A percentile compares a stretch with the other conserved stretches of the same genome.
Conservation (phyloP, 108 stramenopile species). For the Fragilaria crotonensis region DNA sequence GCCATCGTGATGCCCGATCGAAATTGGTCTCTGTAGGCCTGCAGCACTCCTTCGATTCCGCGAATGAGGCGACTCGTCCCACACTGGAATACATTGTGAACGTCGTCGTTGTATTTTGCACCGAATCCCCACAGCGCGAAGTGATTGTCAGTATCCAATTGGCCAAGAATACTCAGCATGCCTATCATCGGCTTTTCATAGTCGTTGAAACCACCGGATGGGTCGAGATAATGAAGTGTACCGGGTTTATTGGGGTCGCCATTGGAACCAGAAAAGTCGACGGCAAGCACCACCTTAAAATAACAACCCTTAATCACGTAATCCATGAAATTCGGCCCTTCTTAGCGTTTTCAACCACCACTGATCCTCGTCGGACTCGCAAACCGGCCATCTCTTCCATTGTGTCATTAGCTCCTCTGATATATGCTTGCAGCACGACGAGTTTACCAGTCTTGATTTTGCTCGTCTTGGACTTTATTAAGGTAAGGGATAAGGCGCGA, state of each 20-base stretch:
- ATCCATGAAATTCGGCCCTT: conserved; percentile 55
- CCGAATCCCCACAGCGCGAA: conserved; percentile 93
- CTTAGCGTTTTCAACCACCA: background rate
- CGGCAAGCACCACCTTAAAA: conserved; percentile 73
- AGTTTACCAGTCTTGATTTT: conserved; percentile 8
- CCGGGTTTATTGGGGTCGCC: conserved; percentile 60
- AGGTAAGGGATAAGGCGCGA: background rate
- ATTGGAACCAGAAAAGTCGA: conserved; percentile 90
- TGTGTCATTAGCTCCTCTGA: background rate
- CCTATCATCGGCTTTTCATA: conserved; percentile 79
- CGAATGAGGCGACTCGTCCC: conserved; percentile 59
- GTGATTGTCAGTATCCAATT: conserved; percentile 83
- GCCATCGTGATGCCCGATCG: conserved; percentile 69
- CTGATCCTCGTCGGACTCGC: background rate
- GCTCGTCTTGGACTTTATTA: background rate
- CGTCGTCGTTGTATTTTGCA: conserved; percentile 84
- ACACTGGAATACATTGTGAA: conserved; percentile 78
- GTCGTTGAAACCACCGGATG: conserved; percentile 57
- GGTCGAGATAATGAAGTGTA: conserved; percentile 73
- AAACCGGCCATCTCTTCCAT: background rate
- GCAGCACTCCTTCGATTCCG: conserved; percentile 85
- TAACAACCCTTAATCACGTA: conserved; percentile 69
- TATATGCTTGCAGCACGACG: background rate
- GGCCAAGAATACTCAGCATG: conserved; percentile 66
- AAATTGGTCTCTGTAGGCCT: conserved; percentile 70